Conservation (phyloP, 768 basidiomycete species). For the Phallus indusiatus region DNA sequence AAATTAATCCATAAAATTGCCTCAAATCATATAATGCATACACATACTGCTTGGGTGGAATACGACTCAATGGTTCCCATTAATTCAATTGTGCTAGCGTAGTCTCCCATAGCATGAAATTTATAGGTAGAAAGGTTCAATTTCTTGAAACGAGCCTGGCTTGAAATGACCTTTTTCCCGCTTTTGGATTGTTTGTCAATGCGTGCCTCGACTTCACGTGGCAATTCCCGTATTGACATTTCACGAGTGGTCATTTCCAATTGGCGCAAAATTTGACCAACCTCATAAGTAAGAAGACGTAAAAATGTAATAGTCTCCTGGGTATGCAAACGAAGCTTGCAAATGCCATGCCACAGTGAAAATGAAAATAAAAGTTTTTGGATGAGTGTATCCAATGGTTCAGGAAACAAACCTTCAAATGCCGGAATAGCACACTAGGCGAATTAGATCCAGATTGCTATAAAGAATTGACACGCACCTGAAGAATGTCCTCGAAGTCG, state of each 20-base stretch:
- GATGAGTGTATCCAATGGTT: conserved; percentile 18
- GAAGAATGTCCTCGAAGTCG: conserved; percentile 35
- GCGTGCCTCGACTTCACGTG: conserved; percentile 27
- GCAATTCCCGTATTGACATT: conserved; percentile 27
- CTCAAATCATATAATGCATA: too few species aligned
- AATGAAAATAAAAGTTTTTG: conserved; percentile 26
- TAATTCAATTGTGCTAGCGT: conserved; percentile 15
- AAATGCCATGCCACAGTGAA: conserved; percentile 27
- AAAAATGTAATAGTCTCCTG: conserved; percentile 21
- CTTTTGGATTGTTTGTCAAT: conserved; percentile 1
- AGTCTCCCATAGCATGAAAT: conserved; percentile 28
- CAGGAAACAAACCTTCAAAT: conserved; percentile 24
- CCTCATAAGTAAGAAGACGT: conserved; percentile 12
- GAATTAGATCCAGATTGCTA: not conserved
- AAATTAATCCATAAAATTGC: not conserved
- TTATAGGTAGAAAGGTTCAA: conserved; percentile 29
- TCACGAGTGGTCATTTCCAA: conserved; percentile 21
- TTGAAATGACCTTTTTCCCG: not conserved
- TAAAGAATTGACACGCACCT: conserved; percentile 18
- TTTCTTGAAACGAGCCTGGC: not conserved
- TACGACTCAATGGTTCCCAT: conserved; percentile 30
- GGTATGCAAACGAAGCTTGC: conserved; percentile 32
- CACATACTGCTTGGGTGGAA: conserved; percentile 23
- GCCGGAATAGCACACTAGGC: conserved; percentile 26
- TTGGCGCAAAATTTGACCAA: conserved; percentile 23